phyloP scores from a whole-genome alignment of 106 monocot genomes.

The Triglochin maritima region DNA sequence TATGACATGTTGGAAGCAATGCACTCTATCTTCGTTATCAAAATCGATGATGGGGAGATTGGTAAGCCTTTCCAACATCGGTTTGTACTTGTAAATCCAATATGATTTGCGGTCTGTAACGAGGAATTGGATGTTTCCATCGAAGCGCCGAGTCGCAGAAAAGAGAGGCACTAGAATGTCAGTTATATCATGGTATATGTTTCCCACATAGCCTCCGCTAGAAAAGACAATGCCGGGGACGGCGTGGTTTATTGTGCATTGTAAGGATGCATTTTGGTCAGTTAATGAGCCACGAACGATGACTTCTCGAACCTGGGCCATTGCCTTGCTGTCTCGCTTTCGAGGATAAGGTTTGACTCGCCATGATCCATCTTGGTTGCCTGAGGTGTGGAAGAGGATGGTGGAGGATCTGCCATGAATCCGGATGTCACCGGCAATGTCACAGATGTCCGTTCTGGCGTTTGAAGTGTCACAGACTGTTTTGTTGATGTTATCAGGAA shows the following conservation, averaged over 20 bases:
- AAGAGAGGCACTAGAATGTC: constrained; percentile 41
- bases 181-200: constrained; percentile 40
- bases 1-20: constrained; percentile 15
- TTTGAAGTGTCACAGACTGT: constrained; percentile 15
- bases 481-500: neutral
- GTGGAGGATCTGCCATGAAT: constrained; percentile 8
- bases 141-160: constrained; percentile 15
- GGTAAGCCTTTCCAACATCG: constrained; percentile 4
- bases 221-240: constrained; percentile 36
- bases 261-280: neutral
- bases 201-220: constrained; percentile 20
- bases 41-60: constrained; percentile 12
- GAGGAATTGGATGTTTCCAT: constrained; percentile 34
- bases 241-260: constrained; percentile 20
- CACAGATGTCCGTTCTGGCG: constrained; percentile 33
- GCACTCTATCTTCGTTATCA: constrained; percentile 7
- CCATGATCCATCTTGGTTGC: constrained; percentile 21
- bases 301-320: neutral
- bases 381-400: neutral
- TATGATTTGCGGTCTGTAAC: constrained; percentile 14
- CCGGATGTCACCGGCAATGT: constrained; percentile 29
- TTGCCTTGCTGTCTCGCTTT: constrained; percentile 18
- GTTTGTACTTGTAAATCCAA: constrained; percentile 22
- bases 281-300: neutral
- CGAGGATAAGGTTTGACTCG: constrained; percentile 43